Conservation (phyloP, 2,329 filamentous ascomycete species). For the Claviceps capensis region DNA sequence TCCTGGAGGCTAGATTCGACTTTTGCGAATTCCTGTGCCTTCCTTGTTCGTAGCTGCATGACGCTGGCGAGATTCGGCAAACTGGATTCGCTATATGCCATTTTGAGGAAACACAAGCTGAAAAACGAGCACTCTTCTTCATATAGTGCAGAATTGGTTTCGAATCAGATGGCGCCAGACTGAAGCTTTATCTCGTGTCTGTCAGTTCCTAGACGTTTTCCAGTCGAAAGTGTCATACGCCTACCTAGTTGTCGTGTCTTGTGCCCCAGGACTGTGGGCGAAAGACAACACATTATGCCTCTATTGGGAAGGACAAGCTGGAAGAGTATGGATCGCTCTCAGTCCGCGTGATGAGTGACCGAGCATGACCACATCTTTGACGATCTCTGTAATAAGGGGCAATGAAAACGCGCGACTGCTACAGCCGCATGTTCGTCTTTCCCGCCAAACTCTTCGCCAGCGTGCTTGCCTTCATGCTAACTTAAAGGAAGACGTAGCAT, state of each 20-base stretch:
- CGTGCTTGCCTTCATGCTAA: neutral
- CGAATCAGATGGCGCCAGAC: neutral
- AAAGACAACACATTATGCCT: neutral
- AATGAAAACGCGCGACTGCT: neutral
- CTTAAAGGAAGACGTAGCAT: neutral
- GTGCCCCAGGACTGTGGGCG: neutral
- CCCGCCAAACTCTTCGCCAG: neutral
- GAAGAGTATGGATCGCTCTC: neutral
- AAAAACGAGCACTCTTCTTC: neutral
- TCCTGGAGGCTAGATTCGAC: constrained; percentile 33
- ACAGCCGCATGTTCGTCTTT: neutral
- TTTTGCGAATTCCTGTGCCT: constrained; percentile 33
- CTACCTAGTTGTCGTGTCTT: constrained; percentile 1
- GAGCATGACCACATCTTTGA: constrained; percentile 6
- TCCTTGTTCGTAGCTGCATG: constrained; percentile 37
- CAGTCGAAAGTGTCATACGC: neutral
- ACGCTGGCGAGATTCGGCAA: constrained; percentile 20
- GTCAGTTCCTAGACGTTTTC: neutral
- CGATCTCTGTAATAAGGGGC: neutral
- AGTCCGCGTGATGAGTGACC: constrained; percentile 2
- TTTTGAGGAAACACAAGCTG: constrained; percentile 7
- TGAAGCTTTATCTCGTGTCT: neutral
- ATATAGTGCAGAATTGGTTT: neutral
- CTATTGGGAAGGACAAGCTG: neutral
- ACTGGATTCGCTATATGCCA: constrained; percentile 13